Percentiles rank a stretch among this genome's conserved stretches.
phyloP scores from a whole-genome alignment of 495 filamentous ascomycete species.

The Podospora anserina region DNA sequence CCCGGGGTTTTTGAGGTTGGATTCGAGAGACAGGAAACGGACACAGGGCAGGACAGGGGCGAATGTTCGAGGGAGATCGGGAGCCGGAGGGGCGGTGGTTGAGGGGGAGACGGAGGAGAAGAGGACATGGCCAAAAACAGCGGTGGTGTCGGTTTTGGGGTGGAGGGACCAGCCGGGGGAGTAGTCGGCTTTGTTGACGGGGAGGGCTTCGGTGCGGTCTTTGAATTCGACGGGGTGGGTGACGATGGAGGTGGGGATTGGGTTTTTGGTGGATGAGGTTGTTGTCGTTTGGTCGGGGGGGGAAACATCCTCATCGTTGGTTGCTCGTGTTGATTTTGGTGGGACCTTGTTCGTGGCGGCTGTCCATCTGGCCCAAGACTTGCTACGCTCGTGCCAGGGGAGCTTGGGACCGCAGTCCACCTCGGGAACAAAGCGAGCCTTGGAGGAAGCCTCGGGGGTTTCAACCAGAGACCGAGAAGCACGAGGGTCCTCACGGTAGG shows the following conservation, averaged over 20 bases:
- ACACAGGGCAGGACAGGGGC: slow-evolving; percentile 27
- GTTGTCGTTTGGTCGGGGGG: background rate
- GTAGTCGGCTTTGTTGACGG: background rate
- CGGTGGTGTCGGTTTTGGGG: slow-evolving; percentile 31
- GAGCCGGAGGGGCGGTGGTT: slow-evolving; percentile 2
- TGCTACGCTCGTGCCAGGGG: slow-evolving; percentile 43
- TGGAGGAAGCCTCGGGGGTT: background rate
- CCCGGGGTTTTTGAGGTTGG: slow-evolving; percentile 24
- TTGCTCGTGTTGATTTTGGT: too few species aligned
- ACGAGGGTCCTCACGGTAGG: slow-evolving; percentile 28
- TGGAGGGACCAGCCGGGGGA: slow-evolving; percentile 30
- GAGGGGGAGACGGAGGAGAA: slow-evolving; percentile 26
- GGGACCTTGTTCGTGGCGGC: slow-evolving; percentile 2
- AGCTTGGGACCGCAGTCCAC: slow-evolving; percentile 30
- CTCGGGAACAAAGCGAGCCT: slow-evolving; percentile 31
- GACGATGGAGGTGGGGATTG: slow-evolving; percentile 19
- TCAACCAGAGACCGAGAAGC: slow-evolving; percentile 20
- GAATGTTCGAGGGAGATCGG: slow-evolving; percentile 24
- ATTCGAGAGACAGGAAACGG: slow-evolving; percentile 17
- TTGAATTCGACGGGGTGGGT: slow-evolving; percentile 13
- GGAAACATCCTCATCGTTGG: background rate
- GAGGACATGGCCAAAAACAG: slow-evolving; percentile 43
- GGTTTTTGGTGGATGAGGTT: background rate
- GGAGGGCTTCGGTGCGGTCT: slow-evolving; percentile 5
- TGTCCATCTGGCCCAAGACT: slow-evolving; percentile 41